phyloP scores from a whole-genome alignment of 495 filamentous ascomycete genomes.

The Penicillium taxi region DNA sequence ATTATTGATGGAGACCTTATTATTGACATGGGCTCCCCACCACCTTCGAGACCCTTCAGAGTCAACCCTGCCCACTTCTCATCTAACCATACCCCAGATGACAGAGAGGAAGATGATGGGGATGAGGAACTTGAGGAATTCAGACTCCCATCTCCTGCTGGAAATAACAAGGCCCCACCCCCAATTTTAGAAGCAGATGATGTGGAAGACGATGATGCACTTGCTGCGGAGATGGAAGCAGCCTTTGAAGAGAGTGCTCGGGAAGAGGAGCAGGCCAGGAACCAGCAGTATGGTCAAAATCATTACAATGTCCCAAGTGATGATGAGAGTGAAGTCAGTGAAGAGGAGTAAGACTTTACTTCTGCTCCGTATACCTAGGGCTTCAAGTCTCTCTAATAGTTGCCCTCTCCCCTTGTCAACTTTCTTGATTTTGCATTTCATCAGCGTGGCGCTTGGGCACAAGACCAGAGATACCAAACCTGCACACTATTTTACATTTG shows the following conservation, averaged over 20 bases:
- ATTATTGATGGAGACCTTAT: conserved; percentile 43
- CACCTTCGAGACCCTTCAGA: conserved; percentile 28
- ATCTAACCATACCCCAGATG: conserved; percentile 34
- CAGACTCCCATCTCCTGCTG: conserved; percentile 33
- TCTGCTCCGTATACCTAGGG: too few species aligned
- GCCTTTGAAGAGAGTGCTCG: conserved; percentile 39
- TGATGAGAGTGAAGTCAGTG: conserved; percentile 45
- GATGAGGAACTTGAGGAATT: conserved; percentile 37
- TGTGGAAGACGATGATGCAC: conserved; percentile 34
- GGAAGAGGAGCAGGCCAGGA: conserved; percentile 33
- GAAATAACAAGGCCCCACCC: conserved; percentile 12
- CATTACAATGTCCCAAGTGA: conserved; percentile 34
- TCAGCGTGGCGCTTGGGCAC: conserved; percentile 12
- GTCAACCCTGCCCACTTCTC: conserved; percentile 38
- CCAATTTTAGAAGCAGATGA: conserved; percentile 19
- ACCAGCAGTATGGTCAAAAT: conserved; percentile 25
- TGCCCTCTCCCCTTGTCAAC: conserved; percentile 1
- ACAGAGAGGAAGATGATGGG: conserved; percentile 32
- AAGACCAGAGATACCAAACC: conserved; percentile 14
- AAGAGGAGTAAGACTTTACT: conserved; percentile 32
- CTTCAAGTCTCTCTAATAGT: too few species aligned
- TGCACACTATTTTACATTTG: background rate
- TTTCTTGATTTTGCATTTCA: conserved; percentile 10
- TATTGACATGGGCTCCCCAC: conserved; percentile 46
- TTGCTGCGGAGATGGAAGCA: conserved; percentile 43